Base-by-base conservation (phyloP, 2,329 filamentous ascomycete genomes). In the Xylaria sp. region DNA sequence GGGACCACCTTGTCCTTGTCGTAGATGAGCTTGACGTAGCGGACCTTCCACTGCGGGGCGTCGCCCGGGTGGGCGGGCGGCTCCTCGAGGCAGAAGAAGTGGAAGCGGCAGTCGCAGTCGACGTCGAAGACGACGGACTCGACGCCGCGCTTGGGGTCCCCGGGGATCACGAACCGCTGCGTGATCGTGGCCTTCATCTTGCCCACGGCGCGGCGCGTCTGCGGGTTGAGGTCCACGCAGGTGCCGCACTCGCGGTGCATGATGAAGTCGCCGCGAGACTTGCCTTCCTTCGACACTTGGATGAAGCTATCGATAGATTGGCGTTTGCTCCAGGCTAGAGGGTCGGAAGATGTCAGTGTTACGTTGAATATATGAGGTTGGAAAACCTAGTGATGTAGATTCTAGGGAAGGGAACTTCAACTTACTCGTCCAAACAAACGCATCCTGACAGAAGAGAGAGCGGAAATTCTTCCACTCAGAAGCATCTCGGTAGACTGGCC, bases 181-280 rank as follows among this genome's bases (percentile, higher is more conserved):
- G 84, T 86, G 76, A 85, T 86, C 63, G 84, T 86, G 9, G 84
- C 83, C 79, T 86, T 86, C 84, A 85, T 85, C 79, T 85, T 85
- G 71, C 83, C 83, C 27, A 86, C 77, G 61, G 83, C 84, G 29
- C 84, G 82, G 60, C 72, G 71, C n/a, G 71, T 78, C 16, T 72
- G 66, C 9, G 75, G 75, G 73, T 79, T 81, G 47, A 85, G 78
- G 70, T 85, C 83, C 50, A 84, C 82, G 10, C 82, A 74, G 0
- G 83, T 85, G 48, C 84, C 84, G 75, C 82, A 84, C 72, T 85
- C 83, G 66, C 85, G 85, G 75, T 88, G 86, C 84, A 86, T 85
- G 77, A 88, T 88, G 78, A 86, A 87, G 60, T 82, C 85, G 21
- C 85, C 85, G 10, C 79, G 78, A 27, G 82, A 78, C 76, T 86